These are phyloP conservation scores for Hypoxylon lienhwacheense DNA, from an alignment of 495 filamentous ascomycete genomes.

Conservation along the genomic window DNA sequence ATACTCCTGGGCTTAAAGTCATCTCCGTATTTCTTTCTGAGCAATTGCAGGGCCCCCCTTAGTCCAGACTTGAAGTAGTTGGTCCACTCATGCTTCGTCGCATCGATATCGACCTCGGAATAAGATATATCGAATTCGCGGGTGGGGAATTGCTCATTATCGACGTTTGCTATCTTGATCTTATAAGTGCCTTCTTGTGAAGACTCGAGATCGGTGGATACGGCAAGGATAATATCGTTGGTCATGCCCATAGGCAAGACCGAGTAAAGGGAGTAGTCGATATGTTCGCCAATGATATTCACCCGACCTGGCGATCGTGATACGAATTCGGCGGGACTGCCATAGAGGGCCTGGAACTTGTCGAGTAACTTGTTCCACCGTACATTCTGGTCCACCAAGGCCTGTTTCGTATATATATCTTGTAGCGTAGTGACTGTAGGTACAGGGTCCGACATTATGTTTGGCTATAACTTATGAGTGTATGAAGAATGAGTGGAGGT, in stretches of 20 bases:
- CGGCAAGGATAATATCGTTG: constrained; percentile 86
- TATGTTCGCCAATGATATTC: constrained; percentile 99
- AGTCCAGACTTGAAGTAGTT: constrained; percentile 98
- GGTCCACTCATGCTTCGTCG: constrained; percentile 86
- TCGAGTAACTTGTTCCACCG: constrained; percentile 74
- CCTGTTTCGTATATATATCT: constrained; percentile 70
- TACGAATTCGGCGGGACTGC: constrained; percentile 73
- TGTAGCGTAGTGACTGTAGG: constrained; percentile 60
- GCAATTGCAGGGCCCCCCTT: constrained; percentile 74
- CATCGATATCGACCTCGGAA: constrained; percentile 76
- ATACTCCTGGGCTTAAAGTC: constrained; percentile 72
- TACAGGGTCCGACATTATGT: constrained; percentile 59
- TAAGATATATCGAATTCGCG: constrained; percentile 75
- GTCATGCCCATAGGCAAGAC: constrained; percentile 94
- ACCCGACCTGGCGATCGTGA: constrained; percentile 90
- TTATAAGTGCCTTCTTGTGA: constrained; percentile 41
- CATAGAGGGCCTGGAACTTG: constrained; percentile 74
- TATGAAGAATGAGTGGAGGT: not conserved
- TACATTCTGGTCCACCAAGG: constrained; percentile 55
- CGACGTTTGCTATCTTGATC: constrained; percentile 73
- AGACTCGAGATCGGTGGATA: constrained; percentile 59
- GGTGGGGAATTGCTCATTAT: constrained; percentile 71
- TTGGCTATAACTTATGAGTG: not conserved
- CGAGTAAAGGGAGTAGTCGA: constrained; percentile 96
- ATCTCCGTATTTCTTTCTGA: constrained; percentile 65